phyloP scores from a whole-genome alignment of 208 protist genomes.

The Angomonas ambiguus region DNA sequence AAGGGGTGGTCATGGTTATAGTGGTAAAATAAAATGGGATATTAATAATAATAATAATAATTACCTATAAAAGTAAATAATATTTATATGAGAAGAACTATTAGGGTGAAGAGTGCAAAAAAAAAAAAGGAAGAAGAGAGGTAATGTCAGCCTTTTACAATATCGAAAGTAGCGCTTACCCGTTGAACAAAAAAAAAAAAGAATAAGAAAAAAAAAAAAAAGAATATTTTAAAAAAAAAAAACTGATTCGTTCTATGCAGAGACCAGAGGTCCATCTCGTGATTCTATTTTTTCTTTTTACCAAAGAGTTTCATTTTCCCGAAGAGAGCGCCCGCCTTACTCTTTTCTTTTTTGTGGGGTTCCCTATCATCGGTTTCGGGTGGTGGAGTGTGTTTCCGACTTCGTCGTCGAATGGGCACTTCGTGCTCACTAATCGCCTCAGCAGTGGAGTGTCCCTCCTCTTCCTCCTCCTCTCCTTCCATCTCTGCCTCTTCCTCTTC shows the following conservation, averaged over 20 bases:
- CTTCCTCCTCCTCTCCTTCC: neutral
- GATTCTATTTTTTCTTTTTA: slow-evolving; percentile 5
- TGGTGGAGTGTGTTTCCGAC: neutral
- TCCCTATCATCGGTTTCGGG: neutral
- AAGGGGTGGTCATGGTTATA: neutral
- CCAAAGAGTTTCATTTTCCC: neutral
- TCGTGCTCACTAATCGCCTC: too few relatives aligned
- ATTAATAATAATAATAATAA: neutral
- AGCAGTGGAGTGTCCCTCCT: too few relatives aligned
- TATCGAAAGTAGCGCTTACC: neutral
- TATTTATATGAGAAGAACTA: too few relatives aligned
- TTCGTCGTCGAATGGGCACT: neutral
- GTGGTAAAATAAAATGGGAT: neutral
- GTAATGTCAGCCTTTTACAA: neutral
- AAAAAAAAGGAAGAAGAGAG: neutral
- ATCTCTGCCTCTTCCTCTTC: neutral
- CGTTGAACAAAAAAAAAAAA: neutral
- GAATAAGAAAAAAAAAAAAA: neutral
- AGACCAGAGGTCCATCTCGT: neutral
- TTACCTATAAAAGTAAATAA: neutral
- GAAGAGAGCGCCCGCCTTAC: neutral
- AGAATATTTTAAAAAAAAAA: neutral
- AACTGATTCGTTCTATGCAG: neutral
- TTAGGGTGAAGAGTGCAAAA: neutral
- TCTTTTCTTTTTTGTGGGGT: neutral